Conservation (phyloP, 2,329 filamentous ascomycete species). For the Penicillium brevicompactum region DNA sequence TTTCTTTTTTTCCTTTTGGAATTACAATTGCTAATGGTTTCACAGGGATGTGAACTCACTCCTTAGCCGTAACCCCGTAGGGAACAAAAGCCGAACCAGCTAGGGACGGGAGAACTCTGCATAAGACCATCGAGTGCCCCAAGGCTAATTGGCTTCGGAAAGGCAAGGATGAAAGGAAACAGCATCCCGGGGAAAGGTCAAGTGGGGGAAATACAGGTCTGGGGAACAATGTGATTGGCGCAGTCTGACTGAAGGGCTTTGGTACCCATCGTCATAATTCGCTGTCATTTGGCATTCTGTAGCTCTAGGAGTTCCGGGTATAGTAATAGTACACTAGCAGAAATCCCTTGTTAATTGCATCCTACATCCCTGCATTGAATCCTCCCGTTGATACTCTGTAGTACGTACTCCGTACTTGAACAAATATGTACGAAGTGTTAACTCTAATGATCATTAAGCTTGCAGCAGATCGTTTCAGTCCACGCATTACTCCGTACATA, state of each 20-base stretch:
- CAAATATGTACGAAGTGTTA: neutral
- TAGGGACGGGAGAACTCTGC: slow-evolving; percentile 5
- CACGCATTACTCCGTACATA: neutral
- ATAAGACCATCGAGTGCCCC: neutral
- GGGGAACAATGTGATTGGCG: neutral
- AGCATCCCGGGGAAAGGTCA: neutral
- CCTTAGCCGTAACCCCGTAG: no score
- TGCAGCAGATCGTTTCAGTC: neutral
- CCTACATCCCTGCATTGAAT: no score
- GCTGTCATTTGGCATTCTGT: neutral
- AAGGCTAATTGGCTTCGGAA: neutral
- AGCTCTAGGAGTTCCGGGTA: no score
- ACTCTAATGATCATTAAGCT: neutral
- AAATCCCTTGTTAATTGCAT: no score
- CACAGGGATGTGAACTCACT: neutral
- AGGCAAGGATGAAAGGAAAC: slow-evolving; percentile 7
- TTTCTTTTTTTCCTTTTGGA: neutral
- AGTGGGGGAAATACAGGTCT: neutral
- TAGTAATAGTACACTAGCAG: no score
- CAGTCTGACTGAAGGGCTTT: neutral
- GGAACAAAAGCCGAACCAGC: neutral
- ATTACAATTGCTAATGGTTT: neutral
- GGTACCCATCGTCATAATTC: neutral
- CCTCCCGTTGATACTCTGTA: no score
- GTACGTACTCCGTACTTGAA: no score